Conservation (phyloP, 441 rosid genomes). For the Bocquillonia castaneifolia region DNA sequence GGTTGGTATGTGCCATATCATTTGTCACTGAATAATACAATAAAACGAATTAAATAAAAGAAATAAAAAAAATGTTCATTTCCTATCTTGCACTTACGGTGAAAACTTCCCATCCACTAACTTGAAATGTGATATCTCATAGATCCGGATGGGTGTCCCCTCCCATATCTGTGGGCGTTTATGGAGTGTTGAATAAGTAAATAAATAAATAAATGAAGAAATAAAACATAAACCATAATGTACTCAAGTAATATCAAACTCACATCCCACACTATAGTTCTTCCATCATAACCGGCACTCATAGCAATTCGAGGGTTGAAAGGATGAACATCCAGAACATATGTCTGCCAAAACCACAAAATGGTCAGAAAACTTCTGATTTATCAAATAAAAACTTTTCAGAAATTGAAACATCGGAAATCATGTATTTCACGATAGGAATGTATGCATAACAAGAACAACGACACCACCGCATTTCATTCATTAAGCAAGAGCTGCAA, state of each 20-base stretch:
- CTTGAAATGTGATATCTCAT: slow-evolving; percentile 84
- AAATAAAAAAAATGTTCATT: neutral
- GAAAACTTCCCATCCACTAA: slow-evolving; percentile 99
- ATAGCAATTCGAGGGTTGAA: slow-evolving; percentile 97
- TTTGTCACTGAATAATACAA: neutral
- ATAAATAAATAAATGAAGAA: slow-evolving; percentile 24
- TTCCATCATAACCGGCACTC: slow-evolving; percentile 99
- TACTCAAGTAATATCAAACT: slow-evolving; percentile 38
- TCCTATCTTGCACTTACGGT: slow-evolving; percentile 63
- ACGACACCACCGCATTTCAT: too few species aligned
- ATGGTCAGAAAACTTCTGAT: neutral
- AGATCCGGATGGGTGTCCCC: slow-evolving; percentile 81
- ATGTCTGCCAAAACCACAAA: slow-evolving; percentile 55
- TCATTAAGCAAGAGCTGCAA: neutral
- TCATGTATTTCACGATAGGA: neutral
- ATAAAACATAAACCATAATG: slow-evolving; percentile 16
- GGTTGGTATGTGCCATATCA: neutral
- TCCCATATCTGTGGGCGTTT: slow-evolving; percentile 98
- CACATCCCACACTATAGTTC: slow-evolving; percentile 98
- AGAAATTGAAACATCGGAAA: neutral
- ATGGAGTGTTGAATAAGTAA: slow-evolving; percentile 21
- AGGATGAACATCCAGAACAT: slow-evolving; percentile 99
- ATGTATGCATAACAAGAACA: neutral
- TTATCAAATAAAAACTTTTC: neutral
- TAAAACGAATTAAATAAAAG: slow-evolving; percentile 5